Evolutionary conservation across 257 asterid genomes (phyloP).

Genomic region (Ajuga chamaepitys): DNA sequence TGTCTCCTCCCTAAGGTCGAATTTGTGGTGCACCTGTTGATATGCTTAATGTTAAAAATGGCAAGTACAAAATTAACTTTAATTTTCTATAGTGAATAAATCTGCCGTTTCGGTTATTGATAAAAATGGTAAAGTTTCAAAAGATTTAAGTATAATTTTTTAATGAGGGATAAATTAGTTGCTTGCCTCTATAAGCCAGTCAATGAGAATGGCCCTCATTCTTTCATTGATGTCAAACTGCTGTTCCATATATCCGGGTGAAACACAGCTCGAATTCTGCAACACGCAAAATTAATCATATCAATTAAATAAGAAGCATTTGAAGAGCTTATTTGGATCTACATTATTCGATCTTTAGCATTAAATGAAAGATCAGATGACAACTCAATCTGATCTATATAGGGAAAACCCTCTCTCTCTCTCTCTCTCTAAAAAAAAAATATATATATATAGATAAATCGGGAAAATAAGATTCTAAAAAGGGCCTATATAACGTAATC

Average conservation of each 20-base stretch:
- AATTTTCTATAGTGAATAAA: too few species aligned
- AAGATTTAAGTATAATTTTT: too few species aligned
- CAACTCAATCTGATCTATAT: constrained; percentile 13
- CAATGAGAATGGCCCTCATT: constrained; percentile 85
- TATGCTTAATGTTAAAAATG: background rate
- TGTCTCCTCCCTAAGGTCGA: constrained; percentile 81
- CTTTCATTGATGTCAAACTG: constrained; percentile 78
- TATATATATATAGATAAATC: too few species aligned
- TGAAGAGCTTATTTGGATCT: background rate
- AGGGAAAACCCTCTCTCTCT: too few species aligned
- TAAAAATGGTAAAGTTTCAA: too few species aligned
- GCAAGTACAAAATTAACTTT: background rate
- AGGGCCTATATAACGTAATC: background rate
- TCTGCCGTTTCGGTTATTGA: too few species aligned
- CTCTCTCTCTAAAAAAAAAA: too few species aligned
- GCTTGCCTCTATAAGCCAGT: constrained; percentile 87
- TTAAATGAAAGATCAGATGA: background rate
- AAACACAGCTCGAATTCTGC: constrained; percentile 70
- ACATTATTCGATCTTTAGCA: background rate
- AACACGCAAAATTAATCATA: background rate
- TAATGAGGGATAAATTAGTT: background rate
- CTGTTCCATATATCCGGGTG: constrained; percentile 71
- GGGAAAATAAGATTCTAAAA: background rate
- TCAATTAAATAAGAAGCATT: background rate
- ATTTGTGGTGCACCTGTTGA: constrained; percentile 88